Conservation (phyloP, 805 yeast species). For the Suhomyces emberorum region DNA sequence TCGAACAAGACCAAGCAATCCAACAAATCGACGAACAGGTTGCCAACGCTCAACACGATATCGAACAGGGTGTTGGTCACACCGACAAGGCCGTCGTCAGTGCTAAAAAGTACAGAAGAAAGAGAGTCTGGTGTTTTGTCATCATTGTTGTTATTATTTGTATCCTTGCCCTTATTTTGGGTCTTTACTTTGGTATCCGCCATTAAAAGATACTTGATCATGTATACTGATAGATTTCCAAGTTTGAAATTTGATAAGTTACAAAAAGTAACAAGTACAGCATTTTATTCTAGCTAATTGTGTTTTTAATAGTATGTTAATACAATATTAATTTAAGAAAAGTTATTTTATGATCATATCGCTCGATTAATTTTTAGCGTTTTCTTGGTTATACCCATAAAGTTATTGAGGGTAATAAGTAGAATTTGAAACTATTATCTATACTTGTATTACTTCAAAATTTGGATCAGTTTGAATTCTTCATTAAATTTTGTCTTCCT, state of each 20-base stretch:
- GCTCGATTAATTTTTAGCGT: too few species aligned
- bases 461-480: too few species aligned
- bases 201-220: constrained; percentile 12
- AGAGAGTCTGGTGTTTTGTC: constrained; percentile 82
- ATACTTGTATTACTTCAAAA: too few species aligned
- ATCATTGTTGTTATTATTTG: constrained; percentile 57
- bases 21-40: constrained; percentile 81
- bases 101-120: constrained; percentile 87
- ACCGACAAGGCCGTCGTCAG: constrained; percentile 83
- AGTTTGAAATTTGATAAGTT: constrained; percentile 2
- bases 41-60: constrained; percentile 78
- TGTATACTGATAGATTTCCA: constrained; percentile 4
- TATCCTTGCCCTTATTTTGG: constrained; percentile 66
- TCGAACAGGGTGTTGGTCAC: constrained; percentile 93
- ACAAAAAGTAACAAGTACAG: constrained; percentile 5
- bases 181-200: constrained; percentile 48
- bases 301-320: constrained; percentile 4
- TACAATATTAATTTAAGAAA: too few species aligned
- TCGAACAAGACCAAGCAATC: constrained; percentile 89
- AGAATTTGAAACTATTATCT: too few species aligned
- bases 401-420: too few species aligned
- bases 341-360: too few species aligned
- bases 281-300: constrained; percentile 3
- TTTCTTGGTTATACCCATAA: too few species aligned
- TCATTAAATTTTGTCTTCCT: too few species aligned